Evolutionary conservation across 176 grass and related monocot genomes (phyloP).

Genomic region (Otatea glauca): DNA sequence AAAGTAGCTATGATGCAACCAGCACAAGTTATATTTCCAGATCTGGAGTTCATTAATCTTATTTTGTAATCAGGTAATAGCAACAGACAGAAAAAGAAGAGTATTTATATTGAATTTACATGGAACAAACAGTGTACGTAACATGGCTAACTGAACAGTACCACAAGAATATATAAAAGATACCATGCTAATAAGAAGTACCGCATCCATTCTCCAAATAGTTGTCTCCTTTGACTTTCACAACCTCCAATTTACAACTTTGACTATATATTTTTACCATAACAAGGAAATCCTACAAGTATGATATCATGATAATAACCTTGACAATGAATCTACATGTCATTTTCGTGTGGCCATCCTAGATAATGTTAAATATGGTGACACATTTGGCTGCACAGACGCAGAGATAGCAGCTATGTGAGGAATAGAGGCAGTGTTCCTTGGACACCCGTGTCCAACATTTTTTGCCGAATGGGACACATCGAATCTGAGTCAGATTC

Average conservation of each 20-base stretch:
- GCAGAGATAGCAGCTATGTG: not conserved
- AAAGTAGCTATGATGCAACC: not conserved
- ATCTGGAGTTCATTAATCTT: conserved; percentile 14
- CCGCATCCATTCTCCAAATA: not conserved
- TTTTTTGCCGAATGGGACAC: too few relatives aligned
- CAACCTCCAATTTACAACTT: conserved; percentile 5
- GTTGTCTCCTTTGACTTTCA: not conserved
- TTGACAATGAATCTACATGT: conserved; percentile 14
- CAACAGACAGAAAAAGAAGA: not conserved
- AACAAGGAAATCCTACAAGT: not conserved
- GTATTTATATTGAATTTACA: not conserved
- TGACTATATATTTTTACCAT: conserved; percentile 7
- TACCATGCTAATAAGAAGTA: conserved; percentile 23
- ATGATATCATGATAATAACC: not conserved
- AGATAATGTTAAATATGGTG: not conserved
- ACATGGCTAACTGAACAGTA: not conserved
- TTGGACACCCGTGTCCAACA: too few relatives aligned
- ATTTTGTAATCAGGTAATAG: conserved; percentile 16
- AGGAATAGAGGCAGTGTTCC: not conserved
- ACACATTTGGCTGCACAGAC: not conserved
- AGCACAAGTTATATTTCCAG: not conserved
- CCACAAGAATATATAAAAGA: conserved; percentile 4
- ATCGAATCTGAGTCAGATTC: too few relatives aligned
- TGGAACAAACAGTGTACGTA: not conserved
- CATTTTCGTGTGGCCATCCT: not conserved